Evolutionary conservation across 306 rosid genomes (phyloP).

Genomic region (Potentilla sterilis): DNA sequence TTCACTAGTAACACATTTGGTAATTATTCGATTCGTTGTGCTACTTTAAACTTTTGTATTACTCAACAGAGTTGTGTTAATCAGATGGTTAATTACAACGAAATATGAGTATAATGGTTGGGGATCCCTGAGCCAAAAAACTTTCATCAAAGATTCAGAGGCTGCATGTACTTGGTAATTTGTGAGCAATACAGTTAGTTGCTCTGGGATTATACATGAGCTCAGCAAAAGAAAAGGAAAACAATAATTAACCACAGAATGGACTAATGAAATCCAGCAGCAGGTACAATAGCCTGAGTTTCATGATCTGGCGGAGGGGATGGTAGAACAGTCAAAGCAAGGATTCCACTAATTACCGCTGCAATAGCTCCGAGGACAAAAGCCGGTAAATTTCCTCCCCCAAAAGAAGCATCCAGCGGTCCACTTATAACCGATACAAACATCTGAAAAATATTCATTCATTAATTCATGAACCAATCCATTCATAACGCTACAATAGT

Average conservation of each 20-base stretch:
- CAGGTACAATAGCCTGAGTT: background rate
- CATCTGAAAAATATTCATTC: slow-evolving; percentile 37
- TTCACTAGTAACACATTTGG: no score
- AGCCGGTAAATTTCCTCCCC: slow-evolving; percentile 84
- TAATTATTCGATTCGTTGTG: no score
- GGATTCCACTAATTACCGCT: slow-evolving; percentile 49
- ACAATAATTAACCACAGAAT: background rate
- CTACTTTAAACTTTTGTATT: no score
- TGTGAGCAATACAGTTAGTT: background rate
- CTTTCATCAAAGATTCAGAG: no score
- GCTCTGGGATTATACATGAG: background rate
- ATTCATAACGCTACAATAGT: background rate
- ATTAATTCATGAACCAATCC: background rate
- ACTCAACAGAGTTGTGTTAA: background rate
- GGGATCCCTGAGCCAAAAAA: no score
- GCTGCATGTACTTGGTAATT: no score
- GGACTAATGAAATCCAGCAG: slow-evolving; percentile 4
- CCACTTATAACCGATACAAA: slow-evolving; percentile 66
- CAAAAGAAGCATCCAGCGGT: slow-evolving; percentile 60
- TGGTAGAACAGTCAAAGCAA: slow-evolving; percentile 55
- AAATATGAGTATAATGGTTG: no score
- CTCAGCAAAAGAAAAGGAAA: background rate
- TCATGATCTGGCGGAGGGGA: slow-evolving; percentile 36
- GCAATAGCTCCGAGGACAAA: slow-evolving; percentile 68
- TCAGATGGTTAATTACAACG: background rate